Base-by-base conservation (phyloP, 2,329 filamentous ascomycete genomes). In the Niveomyces coronatus region DNA sequence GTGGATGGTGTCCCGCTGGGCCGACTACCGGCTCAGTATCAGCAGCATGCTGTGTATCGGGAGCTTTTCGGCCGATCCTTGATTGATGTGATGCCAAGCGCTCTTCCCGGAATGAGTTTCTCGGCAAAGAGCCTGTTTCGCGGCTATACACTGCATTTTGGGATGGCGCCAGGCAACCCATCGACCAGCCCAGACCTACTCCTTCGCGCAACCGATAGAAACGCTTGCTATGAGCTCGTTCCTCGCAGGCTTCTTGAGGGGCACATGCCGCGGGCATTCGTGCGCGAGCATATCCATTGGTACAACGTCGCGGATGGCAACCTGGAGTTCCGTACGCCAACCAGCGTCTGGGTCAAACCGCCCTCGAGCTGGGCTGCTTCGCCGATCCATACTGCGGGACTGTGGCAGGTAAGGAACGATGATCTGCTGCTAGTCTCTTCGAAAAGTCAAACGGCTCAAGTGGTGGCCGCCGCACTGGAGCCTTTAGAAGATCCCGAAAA, bases 1-100 rank as follows among this genome's bases (percentile, higher is more conserved):
- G 61, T 78, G 1, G 60, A 76, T 40, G 72, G 73, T 0, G 29
- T 54, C 1, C 71, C 69, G 0, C 45, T 76, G 0, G 50, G 60
- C 4, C 60, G 65, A 3, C 55, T 77, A 0, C 73, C 73, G 0
- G 3, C 9, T 0, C 43, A 61, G 0, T 77, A 71, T 34, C 56
- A 64, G 23, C 7, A 11, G 0, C 57, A 71, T 36, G 7, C 46
- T 0, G 53, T 52, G 1, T 77, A 70, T 44, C 9, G 10, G 0
- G 45, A 48, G 0, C 48, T 77, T 0, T 75, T 78, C 48, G 62
- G 64, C 1, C 38, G 47, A 4, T 49, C 53, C 0, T 33, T 53
- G 0, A 34, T 74, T 3, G 63, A 72, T 8, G 63, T 71, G 1
- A 55, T 64, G 46, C 65, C 65, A 0, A 58, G 56, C 1, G 44